Conservation (phyloP, 371 early-diverging fungal genomes). For the Mortierella sp. region DNA sequence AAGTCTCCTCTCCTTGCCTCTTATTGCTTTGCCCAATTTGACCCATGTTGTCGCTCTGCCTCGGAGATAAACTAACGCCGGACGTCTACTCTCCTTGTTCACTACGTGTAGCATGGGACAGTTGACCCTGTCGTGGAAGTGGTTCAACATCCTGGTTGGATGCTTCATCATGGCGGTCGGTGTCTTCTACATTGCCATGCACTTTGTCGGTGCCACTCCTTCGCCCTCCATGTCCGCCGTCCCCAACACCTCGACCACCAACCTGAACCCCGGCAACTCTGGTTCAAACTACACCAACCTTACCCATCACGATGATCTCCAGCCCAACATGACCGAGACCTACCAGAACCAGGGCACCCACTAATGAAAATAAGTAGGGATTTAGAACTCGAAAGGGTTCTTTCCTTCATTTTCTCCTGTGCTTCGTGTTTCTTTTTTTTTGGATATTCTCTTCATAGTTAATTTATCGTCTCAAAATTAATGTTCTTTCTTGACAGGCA, state of each 20-base stretch:
- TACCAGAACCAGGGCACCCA: constrained; percentile 23
- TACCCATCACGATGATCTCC: not conserved
- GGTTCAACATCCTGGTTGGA: constrained; percentile 54
- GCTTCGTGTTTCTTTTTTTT: not conserved
- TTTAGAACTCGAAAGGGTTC: not conserved
- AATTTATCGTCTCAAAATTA: not conserved
- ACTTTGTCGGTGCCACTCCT: constrained; percentile 53
- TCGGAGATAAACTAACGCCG: not conserved
- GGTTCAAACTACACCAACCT: constrained; percentile 34
- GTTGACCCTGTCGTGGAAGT: constrained; percentile 32
- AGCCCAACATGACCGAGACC: constrained; percentile 47
- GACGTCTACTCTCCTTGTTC: not conserved
- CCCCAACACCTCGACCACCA: constrained; percentile 37
- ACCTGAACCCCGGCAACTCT: constrained; percentile 30
- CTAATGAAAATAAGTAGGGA: not conserved
- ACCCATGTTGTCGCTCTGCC: too few species aligned
- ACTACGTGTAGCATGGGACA: constrained; percentile 16
- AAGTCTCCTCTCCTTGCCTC: not conserved
- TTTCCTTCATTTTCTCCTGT: not conserved
- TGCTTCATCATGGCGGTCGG: constrained; percentile 40
- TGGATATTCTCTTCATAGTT: too few species aligned
- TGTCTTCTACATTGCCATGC: constrained; percentile 51
- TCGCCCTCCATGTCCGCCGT: constrained; percentile 54
- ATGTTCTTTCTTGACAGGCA: not conserved
- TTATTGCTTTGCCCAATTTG: not conserved